Conservation (phyloP, 2,329 filamentous ascomycete species). For the Aurifilum marmelostoma region DNA sequence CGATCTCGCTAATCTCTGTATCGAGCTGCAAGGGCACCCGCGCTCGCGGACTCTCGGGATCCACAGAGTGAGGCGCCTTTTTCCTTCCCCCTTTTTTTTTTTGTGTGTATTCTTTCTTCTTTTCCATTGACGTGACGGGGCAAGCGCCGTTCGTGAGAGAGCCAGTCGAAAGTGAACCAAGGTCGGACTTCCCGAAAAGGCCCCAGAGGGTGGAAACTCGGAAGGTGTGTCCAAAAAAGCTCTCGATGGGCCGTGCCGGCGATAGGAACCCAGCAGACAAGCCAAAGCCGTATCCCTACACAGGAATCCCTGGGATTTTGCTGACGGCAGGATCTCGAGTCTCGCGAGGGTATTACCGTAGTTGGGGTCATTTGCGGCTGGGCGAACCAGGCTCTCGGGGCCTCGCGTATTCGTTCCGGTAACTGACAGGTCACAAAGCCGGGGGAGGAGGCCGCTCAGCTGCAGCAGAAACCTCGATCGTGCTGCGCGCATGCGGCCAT, state of each 20-base stretch:
- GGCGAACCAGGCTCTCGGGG: neutral
- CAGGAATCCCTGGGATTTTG: neutral
- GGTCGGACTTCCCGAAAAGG: neutral
- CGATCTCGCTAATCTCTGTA: constrained; percentile 29
- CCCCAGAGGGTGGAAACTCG: neutral
- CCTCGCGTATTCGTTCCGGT: neutral
- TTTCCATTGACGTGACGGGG: neutral
- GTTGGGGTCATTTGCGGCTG: neutral
- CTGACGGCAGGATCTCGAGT: neutral
- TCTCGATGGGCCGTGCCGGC: neutral
- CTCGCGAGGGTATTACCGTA: neutral
- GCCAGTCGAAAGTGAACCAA: neutral
- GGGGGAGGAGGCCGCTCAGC: neutral
- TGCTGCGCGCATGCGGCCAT: neutral
- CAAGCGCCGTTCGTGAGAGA: neutral
- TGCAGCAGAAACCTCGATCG: neutral
- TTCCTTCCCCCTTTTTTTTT: neutral
- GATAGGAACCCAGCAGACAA: neutral
- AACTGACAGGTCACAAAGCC: constrained; percentile 1
- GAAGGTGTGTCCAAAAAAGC: neutral
- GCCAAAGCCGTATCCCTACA: neutral
- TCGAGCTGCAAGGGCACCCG: constrained; percentile 22
- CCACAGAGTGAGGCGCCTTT: neutral
- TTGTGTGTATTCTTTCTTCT: neutral
- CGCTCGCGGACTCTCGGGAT: neutral